A percentile compares a stretch with the other conserved stretches of the same genome.
phyloP scores from a whole-genome alignment of 495 filamentous ascomycete species.

The Filosporella fistucella region DNA sequence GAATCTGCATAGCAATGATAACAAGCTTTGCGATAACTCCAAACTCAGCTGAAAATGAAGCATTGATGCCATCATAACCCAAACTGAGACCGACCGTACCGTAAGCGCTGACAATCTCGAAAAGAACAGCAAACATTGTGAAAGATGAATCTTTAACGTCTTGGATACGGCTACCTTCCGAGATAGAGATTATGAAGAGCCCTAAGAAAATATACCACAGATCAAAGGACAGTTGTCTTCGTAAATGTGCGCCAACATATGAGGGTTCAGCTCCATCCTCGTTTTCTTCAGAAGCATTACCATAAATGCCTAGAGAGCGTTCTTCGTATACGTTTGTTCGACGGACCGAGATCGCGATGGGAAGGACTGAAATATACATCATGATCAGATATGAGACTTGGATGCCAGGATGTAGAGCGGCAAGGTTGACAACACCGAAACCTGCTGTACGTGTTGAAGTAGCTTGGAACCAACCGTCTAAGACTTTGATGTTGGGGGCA shows the following conservation, averaged over 20 bases:
- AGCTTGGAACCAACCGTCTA: conserved; percentile 87
- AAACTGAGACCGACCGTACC: conserved; percentile 91
- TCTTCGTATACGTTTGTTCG: conserved; percentile 97
- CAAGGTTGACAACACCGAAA: conserved; percentile 73
- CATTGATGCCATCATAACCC: conserved; percentile 69
- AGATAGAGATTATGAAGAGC: conserved; percentile 80
- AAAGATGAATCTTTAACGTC: conserved; percentile 43
- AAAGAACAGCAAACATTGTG: conserved; percentile 76
- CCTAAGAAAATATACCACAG: conserved; percentile 92
- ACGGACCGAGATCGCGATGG: conserved; percentile 89
- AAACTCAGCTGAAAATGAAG: conserved; percentile 79
- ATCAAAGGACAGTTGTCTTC: conserved; percentile 88
- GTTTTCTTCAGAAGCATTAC: conserved; percentile 40
- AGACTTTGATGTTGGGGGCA: conserved; percentile 63
- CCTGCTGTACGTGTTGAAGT: conserved; percentile 83
- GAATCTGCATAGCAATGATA: conserved; percentile 89
- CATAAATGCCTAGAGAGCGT: conserved; percentile 80
- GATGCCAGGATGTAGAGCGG: conserved; percentile 78
- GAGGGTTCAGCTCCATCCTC: conserved; percentile 52
- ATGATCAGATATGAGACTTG: conserved; percentile 95
- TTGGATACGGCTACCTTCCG: conserved; percentile 65
- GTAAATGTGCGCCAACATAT: conserved; percentile 84
- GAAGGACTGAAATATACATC: conserved; percentile 99
- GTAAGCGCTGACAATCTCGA: conserved; percentile 89
- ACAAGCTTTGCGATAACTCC: conserved; percentile 79